Base-by-base conservation (phyloP, 768 basidiomycete species). In the Boletus vermiculosoides region DNA sequence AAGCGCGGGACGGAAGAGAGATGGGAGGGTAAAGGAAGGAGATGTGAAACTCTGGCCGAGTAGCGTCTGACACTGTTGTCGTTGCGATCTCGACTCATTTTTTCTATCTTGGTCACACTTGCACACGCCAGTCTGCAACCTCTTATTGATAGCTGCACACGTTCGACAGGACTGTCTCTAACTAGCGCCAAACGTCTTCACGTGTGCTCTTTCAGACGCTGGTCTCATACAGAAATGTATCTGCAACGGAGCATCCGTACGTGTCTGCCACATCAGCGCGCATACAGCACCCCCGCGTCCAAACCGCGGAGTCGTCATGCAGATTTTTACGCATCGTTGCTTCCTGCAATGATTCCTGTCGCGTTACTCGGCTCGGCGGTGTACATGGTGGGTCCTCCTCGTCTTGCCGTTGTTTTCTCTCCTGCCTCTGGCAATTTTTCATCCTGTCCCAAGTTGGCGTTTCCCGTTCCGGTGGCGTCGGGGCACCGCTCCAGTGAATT, bases 261-360 rank as follows among this genome's bases (percentile, higher is more conserved):
- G 16, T 46, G 47, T 44, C 40, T 52, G 13, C 52, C 23, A 10
- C 52, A 30, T 12, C 42, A 25, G 15, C 58, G 57, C 34, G 31
- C 55, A n/a, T 60, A 57, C 52, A 53, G 47, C 56, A 34, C 54
- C 10, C 40, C 65, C 49, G n/a, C 54, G 2, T 28, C 63, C 30
- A 57, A 46, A 22, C 59, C 51, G 28, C 64, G 66, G 54, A 83
- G 80, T 31, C 73, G 77, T 12, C 87, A 92, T 69, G 81, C 80
- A 7, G 74, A 78, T 61, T 85, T 87, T 79, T 93, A 93, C 70
- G 75, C 83, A 44, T 79, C 83, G 51, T 78, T 86, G 48, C 72
- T 87, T 39, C 91, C 91, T 28, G 83, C 82, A 33, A 92, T 92
- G 88, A 73, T 92, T 48, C 91, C 90, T 10, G 75, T 93, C 52